phyloP scores from a whole-genome alignment of 768 basidiomycete species.

The Bullera alba region DNA sequence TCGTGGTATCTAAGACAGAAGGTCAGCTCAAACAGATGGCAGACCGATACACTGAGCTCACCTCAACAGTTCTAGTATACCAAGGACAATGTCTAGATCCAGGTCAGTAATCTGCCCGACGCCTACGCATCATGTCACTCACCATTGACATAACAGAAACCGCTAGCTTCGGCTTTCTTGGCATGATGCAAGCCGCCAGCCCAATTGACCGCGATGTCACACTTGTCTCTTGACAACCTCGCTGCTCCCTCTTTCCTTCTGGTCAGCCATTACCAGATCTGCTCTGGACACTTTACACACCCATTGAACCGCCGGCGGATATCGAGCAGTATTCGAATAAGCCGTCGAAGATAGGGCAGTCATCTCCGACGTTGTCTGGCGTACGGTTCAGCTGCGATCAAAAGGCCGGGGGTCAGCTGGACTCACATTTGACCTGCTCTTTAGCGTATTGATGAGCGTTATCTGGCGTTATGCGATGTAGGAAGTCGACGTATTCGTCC shows the following conservation, averaged over 20 bases:
- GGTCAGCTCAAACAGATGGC: neutral
- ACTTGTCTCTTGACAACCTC: constrained; percentile 87
- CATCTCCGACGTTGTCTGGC: constrained; percentile 92
- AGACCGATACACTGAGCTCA: constrained; percentile 43
- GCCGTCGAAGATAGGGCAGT: constrained; percentile 97
- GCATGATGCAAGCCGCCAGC: constrained; percentile 97
- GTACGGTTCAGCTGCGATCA: neutral
- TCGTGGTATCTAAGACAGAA: constrained; percentile 65
- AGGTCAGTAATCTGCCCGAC: neutral
- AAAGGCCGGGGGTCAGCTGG: neutral
- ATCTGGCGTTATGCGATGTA: constrained; percentile 84
- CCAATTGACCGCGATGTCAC: constrained; percentile 99
- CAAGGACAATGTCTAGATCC: constrained; percentile 90
- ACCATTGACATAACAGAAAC: constrained; percentile 99
- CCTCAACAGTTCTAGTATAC: constrained; percentile 88
- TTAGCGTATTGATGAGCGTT: constrained; percentile 90
- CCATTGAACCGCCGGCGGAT: constrained; percentile 99
- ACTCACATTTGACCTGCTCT: constrained; percentile 90
- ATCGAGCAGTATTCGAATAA: constrained; percentile 99
- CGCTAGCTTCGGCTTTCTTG: constrained; percentile 97
- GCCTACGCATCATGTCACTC: constrained; percentile 12
- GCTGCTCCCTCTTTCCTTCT: constrained; percentile 79
- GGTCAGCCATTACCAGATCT: neutral
- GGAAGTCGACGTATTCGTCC: constrained; percentile 97
- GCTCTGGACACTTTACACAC: constrained; percentile 51